Evolutionary conservation across 1,139 yeast genomes (phyloP).

Genomic region (Geotrichum candidum): DNA sequence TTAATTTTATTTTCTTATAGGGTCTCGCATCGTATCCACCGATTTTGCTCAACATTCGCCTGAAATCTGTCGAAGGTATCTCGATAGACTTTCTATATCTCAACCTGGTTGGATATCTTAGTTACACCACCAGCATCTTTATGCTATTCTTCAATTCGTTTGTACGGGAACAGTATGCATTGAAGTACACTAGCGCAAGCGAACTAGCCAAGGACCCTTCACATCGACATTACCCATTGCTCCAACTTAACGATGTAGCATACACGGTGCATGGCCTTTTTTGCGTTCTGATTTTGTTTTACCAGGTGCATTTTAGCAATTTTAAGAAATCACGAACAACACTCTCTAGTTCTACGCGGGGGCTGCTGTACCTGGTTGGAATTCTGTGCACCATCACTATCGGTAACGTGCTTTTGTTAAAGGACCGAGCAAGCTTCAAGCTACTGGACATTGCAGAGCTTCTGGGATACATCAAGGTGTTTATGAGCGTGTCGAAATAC

Average conservation of each 20-base stretch:
- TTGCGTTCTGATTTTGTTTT: slow-evolving; percentile 33
- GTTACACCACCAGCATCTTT: slow-evolving; percentile 39
- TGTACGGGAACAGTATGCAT: slow-evolving; percentile 40
- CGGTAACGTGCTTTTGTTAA: slow-evolving; percentile 8
- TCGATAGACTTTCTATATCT: slow-evolving; percentile 41
- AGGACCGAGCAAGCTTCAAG: not conserved
- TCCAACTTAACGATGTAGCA: slow-evolving; percentile 42
- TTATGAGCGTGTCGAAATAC: slow-evolving; percentile 53
- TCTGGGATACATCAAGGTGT: slow-evolving; percentile 48
- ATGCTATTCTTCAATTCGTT: slow-evolving; percentile 36
- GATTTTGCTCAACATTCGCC: slow-evolving; percentile 34
- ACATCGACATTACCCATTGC: slow-evolving; percentile 35
- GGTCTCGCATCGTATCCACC: slow-evolving; percentile 46
- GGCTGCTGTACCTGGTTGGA: slow-evolving; percentile 20
- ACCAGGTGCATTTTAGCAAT: slow-evolving; percentile 37
- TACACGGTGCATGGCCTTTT: slow-evolving; percentile 42
- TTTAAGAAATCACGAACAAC: slow-evolving; percentile 25
- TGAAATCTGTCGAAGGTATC: slow-evolving; percentile 42
- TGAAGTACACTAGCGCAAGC: slow-evolving; percentile 25
- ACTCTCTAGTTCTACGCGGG: slow-evolving; percentile 20
- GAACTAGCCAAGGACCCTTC: slow-evolving; percentile 14
- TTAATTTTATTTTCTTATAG: slow-evolving; percentile 26
- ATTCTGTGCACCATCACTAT: slow-evolving; percentile 17
- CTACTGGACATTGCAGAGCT: slow-evolving; percentile 36
- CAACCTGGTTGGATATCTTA: slow-evolving; percentile 41